Base-by-base conservation (phyloP, 2,329 filamentous ascomycete genomes). In the Drechmeria coniospora region DNA sequence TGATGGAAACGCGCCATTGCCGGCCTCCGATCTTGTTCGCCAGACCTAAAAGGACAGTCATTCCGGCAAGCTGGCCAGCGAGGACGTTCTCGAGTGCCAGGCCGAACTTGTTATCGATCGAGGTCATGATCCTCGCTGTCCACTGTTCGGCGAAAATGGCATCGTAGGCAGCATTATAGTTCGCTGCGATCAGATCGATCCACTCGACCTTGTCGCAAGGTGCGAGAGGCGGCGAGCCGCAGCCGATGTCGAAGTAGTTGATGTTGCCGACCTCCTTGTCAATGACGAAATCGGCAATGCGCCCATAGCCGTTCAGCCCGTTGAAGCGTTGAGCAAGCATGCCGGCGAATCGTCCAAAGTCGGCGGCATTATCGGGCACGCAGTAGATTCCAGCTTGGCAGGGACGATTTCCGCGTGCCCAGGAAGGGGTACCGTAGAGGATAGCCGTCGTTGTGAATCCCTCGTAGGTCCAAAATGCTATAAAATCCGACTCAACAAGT, bases 231-330 rank as follows among this genome's bases (percentile, higher is more conserved):
- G 23, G 15, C n/a, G n/a, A n/a, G n/a, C n/a, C n/a, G n/a, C n/a
- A n/a, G n/a, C n/a, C n/a, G n/a, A n/a, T n/a, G n/a, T 28, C 20
- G 15, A 28, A 24, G n/a, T 21, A 28, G 11, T 28, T n/a, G 15
- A 23, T 19, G 5, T 20, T 17, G 14, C 24, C 24, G 15, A 28
- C 27, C 21, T 28, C 27, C n/a, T 28, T 28, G 15, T 28, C 15
- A 12, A 28, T 23, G 13, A 24, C 27, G 12, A 28, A 23, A 15
- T 28, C 27, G 20, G 27, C 27, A 14, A 28, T 20, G 8, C 27
- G 12, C 14, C 27, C 27, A 16, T 23, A 15, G 15, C 21, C 21
- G 5, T n/a, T 14, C 8, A 16, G 13, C 14, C 27, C 27, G 20
- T 23, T 23, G 26, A 23, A 28, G 6, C 26, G 21, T 12, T 8